phyloP scores from a whole-genome alignment of 176 grass and related monocot species.

The Avena insularis region DNA sequence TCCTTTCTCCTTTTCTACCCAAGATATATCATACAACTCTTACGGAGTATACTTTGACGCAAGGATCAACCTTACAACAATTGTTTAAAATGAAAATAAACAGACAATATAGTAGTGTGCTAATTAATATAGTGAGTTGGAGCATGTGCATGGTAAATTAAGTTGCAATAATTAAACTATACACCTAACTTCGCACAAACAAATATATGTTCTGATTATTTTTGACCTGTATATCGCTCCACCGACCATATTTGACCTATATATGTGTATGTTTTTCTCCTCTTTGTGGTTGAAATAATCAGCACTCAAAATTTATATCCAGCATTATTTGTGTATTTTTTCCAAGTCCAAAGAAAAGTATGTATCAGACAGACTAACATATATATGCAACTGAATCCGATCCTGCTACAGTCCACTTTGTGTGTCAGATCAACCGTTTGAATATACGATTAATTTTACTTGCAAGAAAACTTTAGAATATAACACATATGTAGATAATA shows the following conservation, averaged over 20 bases:
- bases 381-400: not conserved
- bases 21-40: not conserved
- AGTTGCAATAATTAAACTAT: not conserved
- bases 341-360: not conserved
- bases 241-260: not conserved
- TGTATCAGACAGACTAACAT: not conserved
- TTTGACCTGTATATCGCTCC: not conserved
- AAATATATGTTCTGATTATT: not conserved
- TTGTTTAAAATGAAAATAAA: not conserved
- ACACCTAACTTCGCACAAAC: not conserved
- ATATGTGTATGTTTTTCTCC: not conserved
- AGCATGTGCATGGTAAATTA: not conserved
- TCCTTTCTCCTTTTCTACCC: not conserved
- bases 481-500: not conserved
- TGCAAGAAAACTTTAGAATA: not conserved
- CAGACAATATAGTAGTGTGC: not conserved
- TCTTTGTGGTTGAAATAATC: not conserved
- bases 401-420: not conserved
- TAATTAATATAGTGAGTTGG: not conserved
- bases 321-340: not conserved
- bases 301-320: not conserved
- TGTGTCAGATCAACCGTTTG: not conserved
- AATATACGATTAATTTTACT: not conserved
- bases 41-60: not conserved
- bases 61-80: not conserved